Evolutionary conservation across 768 basidiomycete species (phyloP), one percentile per base, ranked within the genome.

Genomic region (Leucogyrophana mollusca): DNA sequence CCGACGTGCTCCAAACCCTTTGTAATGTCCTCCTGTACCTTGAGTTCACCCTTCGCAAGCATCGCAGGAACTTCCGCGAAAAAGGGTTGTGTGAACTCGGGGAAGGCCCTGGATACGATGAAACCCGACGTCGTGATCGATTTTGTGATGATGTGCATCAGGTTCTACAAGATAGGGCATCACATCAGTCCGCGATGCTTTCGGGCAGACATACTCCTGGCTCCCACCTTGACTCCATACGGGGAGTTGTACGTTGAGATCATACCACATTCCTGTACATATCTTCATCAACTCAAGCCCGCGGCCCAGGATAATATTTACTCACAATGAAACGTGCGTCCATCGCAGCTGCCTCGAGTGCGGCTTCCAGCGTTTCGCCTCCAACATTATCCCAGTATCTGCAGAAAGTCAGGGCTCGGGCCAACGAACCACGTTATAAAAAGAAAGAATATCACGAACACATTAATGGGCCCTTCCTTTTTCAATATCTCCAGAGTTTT

Each of bases 321-420:
- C 65, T 52, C n/a, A 68, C 57, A 30, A 84, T 72, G 49, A 85
- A 79, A 9, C 80, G 59, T 1, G 80, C 78, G 17, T 70, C 51
- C 7, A 13, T 13, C 0, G 53, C 72, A 1, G 82, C 70, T 32
- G 68, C 71, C 1, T 70, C 64, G 4, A 86, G 57, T 1, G 79
- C 83, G 14, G 73, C 69, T 6, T 86, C 83, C 4, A 86, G 66
- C 0, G 70, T 76, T 44, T 78, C 74, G 2, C 83, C 82, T 9
- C 81, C 82, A 10, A 84, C 82, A 36, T 78, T 74, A 50, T 82
- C 79, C 27, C 27, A 30, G 27, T 30, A 30, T 6, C 27, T 30
- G 27, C 27, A 30, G 6, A 30, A 30, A 30, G 27, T 30, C 13
- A 30, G 13, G 7, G 13, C 7, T 7, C 13, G 27, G 27, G 7